A percentile compares a stretch with the other conserved stretches of the same genome.
phyloP scores from a whole-genome alignment of 2,329 filamentous ascomycete species.

The Xylaria digitata region DNA sequence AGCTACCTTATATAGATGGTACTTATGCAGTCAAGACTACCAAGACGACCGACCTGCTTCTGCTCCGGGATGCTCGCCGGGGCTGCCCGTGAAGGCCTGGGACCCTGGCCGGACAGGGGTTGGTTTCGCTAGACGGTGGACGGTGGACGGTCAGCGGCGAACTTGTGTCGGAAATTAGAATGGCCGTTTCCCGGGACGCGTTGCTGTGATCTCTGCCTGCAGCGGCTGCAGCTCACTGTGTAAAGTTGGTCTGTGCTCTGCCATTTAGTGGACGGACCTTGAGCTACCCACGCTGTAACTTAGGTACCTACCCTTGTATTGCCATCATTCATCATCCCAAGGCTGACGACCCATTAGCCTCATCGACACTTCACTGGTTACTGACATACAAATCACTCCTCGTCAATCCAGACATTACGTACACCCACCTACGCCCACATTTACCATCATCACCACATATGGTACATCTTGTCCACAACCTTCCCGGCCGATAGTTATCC shows the following conservation, averaged over 20 bases:
- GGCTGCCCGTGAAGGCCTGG: not conserved
- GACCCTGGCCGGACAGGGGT: not conserved
- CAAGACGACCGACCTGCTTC: no score
- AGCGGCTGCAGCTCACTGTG: constrained; percentile 3
- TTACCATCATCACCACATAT: constrained; percentile 4
- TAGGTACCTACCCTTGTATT: constrained; percentile 3
- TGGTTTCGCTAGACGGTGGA: not conserved
- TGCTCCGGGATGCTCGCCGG: no score
- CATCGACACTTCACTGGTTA: constrained; percentile 28
- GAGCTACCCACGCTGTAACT: not conserved
- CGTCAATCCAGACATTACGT: constrained; percentile 1
- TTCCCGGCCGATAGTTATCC: not conserved
- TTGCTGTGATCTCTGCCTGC: constrained; percentile 44
- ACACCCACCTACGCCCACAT: constrained; percentile 6
- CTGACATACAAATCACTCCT: not conserved
- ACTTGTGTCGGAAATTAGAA: constrained; percentile 42
- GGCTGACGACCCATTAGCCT: constrained; percentile 36
- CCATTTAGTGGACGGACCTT: not conserved
- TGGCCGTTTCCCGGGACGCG: constrained; percentile 44
- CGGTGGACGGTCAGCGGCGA: not conserved
- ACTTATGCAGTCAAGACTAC: no score
- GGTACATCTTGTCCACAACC: not conserved
- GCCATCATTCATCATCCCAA: constrained; percentile 20
- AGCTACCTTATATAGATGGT: no score
- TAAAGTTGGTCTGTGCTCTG: constrained; percentile 8